Conservation (phyloP, 495 filamentous ascomycete species). For the Beverwykella pulmonaria region DNA sequence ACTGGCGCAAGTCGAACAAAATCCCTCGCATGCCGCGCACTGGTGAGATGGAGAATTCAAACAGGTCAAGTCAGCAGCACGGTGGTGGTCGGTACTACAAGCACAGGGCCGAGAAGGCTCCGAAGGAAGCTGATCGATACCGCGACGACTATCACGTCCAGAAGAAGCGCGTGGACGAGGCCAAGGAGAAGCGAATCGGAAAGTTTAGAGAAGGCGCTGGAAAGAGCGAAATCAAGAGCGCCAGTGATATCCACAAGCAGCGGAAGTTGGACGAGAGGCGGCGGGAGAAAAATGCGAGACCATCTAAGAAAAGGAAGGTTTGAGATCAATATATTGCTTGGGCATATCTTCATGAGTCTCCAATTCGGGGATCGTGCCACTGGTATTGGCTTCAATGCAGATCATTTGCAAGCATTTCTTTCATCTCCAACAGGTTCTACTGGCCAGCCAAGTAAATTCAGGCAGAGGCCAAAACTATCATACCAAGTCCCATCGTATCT, state of each 20-base stretch:
- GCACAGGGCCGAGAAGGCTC: constrained; percentile 81
- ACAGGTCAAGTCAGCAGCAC: constrained; percentile 36
- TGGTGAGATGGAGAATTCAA: constrained; percentile 72
- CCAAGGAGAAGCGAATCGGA: constrained; percentile 78
- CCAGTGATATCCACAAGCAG: constrained; percentile 82
- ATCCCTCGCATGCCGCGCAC: constrained; percentile 74
- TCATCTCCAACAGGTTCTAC: no score
- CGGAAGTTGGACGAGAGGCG: constrained; percentile 72
- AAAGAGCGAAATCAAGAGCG: constrained; percentile 76
- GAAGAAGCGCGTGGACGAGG: constrained; percentile 87
- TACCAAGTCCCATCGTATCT: no score
- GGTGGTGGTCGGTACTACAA: constrained; percentile 60
- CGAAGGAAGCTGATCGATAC: constrained; percentile 88
- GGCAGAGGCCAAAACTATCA: no score
- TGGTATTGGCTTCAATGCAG: no score
- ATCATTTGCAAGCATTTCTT: no score
- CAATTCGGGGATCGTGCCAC: no score
- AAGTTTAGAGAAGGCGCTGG: constrained; percentile 67
- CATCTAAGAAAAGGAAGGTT: constrained; percentile 63
- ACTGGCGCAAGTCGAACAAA: constrained; percentile 83
- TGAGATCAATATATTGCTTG: constrained; percentile 15
- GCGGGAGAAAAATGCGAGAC: constrained; percentile 87
- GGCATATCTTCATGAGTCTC: no score
- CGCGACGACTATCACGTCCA: constrained; percentile 84
- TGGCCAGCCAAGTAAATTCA: no score